These are phyloP conservation scores for Pelagophyceae sp. DNA, from an alignment of 352 stramenopile genomes.

Conservation along the genomic window DNA sequence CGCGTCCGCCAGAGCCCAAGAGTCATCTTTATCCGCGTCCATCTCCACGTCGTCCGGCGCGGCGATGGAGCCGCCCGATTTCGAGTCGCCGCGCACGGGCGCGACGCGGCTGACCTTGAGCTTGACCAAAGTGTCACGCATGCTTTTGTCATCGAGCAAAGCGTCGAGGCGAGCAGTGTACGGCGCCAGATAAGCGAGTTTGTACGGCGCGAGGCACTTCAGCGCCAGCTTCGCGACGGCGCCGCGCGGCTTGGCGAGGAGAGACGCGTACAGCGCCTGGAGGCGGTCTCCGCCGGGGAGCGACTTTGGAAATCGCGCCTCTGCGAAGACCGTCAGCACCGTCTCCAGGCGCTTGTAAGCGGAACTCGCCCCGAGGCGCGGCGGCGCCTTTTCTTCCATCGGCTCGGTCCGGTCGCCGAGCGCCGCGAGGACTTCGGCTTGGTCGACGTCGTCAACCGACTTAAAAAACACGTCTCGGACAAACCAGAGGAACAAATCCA, in stretches of 20 bases:
- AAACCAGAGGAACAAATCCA: not conserved
- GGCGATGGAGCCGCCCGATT: not conserved
- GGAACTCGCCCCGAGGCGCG: not conserved
- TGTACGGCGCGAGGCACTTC: constrained; percentile 1
- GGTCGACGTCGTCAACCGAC: not conserved
- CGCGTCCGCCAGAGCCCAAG: constrained; percentile 58
- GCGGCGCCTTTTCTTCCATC: not conserved
- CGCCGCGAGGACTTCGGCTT: not conserved
- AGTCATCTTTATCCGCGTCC: constrained; percentile 9
- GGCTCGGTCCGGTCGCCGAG: not conserved
- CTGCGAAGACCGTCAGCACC: not conserved
- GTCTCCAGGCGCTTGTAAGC: constrained; percentile 3
- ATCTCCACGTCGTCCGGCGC: constrained; percentile 40
- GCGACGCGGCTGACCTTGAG: constrained; percentile 45
- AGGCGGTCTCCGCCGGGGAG: not conserved
- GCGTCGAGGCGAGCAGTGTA: constrained; percentile 44
- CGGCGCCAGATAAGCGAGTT: not conserved
- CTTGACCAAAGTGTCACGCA: constrained; percentile 75
- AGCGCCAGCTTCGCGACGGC: not conserved
- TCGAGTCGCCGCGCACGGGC: not conserved
- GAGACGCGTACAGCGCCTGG: not conserved
- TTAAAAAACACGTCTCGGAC: not conserved
- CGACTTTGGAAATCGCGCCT: not conserved
- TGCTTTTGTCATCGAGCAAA: constrained; percentile 61
- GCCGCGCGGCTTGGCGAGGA: constrained; percentile 3